Evolutionary conservation across 2,329 filamentous ascomycete species (phyloP).

Genomic region (Botrytis aclada): DNA sequence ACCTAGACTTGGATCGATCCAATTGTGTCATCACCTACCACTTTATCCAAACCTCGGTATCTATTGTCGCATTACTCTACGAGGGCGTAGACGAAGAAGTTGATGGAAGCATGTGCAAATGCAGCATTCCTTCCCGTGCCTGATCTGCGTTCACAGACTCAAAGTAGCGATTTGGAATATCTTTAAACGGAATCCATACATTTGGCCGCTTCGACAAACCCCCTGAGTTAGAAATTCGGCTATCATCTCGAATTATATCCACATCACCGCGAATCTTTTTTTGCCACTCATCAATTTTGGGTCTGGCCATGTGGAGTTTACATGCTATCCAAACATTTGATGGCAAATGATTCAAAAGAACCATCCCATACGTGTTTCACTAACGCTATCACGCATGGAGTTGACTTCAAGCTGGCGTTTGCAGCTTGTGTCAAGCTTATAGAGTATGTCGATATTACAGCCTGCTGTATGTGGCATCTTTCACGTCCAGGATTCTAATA

Average conservation of each 20-base stretch:
- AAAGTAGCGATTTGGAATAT: not conserved
- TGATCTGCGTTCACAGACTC: not conserved
- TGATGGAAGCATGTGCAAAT: not conserved
- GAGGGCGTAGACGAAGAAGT: too few species aligned
- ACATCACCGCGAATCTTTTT: not conserved
- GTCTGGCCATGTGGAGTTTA: not conserved
- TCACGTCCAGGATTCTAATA: not conserved
- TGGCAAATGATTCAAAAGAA: not conserved
- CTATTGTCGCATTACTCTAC: not conserved
- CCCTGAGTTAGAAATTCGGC: not conserved
- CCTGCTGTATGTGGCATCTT: not conserved
- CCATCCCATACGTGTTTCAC: not conserved
- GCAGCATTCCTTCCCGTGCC: not conserved
- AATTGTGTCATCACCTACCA: not conserved
- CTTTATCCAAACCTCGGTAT: not conserved
- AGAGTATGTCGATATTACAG: not conserved
- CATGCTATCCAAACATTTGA: not conserved
- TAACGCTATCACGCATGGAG: not conserved
- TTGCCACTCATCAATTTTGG: slow-evolving; percentile 3
- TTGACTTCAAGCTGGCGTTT: not conserved
- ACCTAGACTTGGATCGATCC: not conserved
- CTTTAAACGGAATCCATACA: not conserved
- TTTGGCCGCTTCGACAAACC: not conserved
- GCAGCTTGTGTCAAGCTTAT: not conserved
- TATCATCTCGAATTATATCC: not conserved